Conservation (phyloP, 176 grass and related monocot genomes). For the Carex cristatella region DNA sequence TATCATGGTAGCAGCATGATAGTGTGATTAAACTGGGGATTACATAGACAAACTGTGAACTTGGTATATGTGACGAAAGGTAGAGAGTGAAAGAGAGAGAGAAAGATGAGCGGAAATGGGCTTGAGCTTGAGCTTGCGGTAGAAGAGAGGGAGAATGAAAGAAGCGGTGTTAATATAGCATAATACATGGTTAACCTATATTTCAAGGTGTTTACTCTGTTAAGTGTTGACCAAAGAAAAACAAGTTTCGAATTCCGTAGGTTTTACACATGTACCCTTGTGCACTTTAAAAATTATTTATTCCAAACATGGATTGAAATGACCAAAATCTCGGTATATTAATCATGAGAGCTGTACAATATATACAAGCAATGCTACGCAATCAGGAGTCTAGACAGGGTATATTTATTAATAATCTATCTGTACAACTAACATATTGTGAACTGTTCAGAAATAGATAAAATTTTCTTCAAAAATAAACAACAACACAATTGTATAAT, state of each 20-base stretch:
- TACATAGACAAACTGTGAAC: background rate
- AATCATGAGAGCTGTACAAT: background rate
- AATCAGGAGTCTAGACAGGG: too few relatives aligned
- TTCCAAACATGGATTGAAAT: background rate
- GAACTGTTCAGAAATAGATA: too few relatives aligned
- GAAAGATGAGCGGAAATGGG: background rate
- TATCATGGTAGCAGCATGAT: background rate
- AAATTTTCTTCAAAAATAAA: too few relatives aligned
- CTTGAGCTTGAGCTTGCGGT: background rate
- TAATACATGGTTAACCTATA: constrained; percentile 9
- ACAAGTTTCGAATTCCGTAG: constrained; percentile 8
- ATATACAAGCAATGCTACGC: background rate
- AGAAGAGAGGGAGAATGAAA: background rate
- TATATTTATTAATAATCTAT: too few relatives aligned
- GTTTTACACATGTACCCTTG: background rate
- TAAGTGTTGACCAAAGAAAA: constrained; percentile 45
- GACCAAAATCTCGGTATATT: background rate
- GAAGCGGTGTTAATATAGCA: background rate
- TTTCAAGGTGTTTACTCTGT: background rate
- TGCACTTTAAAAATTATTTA: background rate
- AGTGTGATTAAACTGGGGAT: background rate
- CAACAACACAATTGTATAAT: too few relatives aligned
- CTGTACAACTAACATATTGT: too few relatives aligned
- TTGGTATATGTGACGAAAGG: background rate
- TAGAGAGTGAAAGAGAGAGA: background rate